These are phyloP conservation scores for Lotus japonicus DNA, from an alignment of 306 rosid genomes.

Conservation along the genomic window DNA sequence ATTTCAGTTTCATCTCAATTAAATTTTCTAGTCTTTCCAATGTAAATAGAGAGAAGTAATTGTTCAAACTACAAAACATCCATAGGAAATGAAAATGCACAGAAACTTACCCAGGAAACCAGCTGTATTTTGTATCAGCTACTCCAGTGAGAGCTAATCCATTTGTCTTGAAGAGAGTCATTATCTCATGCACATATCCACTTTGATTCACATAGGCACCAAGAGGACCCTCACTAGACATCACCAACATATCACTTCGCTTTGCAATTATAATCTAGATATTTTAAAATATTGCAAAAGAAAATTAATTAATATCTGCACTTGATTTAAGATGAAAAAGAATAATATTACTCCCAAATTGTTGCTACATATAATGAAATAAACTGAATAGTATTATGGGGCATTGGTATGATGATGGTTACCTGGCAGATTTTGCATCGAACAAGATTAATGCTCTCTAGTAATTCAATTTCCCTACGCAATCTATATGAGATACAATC, in stretches of 20 bases:
- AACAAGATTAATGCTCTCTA: conserved; percentile 67
- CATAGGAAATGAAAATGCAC: conserved; percentile 17
- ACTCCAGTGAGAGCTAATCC: conserved; percentile 63
- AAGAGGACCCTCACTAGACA: conserved; percentile 95
- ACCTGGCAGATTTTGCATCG: conserved; percentile 77
- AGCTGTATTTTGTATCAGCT: conserved; percentile 62
- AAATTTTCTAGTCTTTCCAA: too few relatives aligned
- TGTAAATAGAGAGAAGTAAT: too few relatives aligned
- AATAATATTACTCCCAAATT: too few relatives aligned
- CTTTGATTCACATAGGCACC: conserved; percentile 81
- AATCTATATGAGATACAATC: conserved; percentile 80
- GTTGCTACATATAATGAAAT: background rate
- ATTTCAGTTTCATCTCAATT: too few relatives aligned
- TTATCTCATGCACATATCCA: conserved; percentile 78
- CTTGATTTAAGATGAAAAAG: conserved; percentile 6
- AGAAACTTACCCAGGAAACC: conserved; percentile 94
- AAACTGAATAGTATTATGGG: background rate
- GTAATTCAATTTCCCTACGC: conserved; percentile 88
- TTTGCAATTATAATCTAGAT: conserved; percentile 63
- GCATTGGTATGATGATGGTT: conserved; percentile 15
- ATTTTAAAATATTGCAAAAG: background rate
- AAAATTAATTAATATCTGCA: background rate
- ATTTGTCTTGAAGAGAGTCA: conserved; percentile 70
- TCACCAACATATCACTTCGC: conserved; percentile 91
- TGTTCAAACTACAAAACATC: too few relatives aligned